A percentile compares a stretch with the other conserved stretches of the same genome.
Evolutionary conservation across 495 filamentous ascomycete species (phyloP).

Genomic region (Collariella sp.): DNA sequence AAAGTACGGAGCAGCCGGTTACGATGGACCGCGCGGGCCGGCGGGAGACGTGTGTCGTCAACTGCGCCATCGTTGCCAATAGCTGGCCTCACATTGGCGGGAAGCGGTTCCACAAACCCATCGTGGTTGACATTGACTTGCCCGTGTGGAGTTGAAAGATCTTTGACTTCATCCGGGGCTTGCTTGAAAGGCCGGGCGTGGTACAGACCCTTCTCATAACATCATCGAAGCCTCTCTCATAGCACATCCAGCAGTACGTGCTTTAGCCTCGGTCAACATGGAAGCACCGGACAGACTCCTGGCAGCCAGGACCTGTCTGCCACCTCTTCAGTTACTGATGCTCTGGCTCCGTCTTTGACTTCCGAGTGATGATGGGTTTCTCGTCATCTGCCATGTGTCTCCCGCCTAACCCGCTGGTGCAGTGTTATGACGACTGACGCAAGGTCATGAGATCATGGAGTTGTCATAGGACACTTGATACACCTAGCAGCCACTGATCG

Average conservation of each 20-base stretch:
- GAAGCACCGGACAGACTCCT: no score
- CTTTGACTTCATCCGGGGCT: not conserved
- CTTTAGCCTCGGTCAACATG: no score
- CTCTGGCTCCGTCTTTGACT: no score
- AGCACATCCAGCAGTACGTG: no score
- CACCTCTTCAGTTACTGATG: no score
- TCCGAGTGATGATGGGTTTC: no score
- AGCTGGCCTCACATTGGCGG: slow-evolving; percentile 53
- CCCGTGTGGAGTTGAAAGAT: slow-evolving; percentile 37
- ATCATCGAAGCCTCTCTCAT: not conserved
- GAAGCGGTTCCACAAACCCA: slow-evolving; percentile 61
- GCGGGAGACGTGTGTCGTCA: slow-evolving; percentile 68
- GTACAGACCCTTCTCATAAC: not conserved
- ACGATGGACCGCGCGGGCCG: slow-evolving; percentile 36
- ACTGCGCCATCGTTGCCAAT: slow-evolving; percentile 61
- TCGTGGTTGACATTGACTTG: slow-evolving; percentile 70
- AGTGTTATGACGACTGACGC: no score
- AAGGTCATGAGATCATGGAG: not conserved
- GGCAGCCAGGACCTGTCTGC: no score
- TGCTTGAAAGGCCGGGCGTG: not conserved
- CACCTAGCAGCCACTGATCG: no score
- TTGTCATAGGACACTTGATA: not conserved
- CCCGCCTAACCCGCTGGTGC: no score
- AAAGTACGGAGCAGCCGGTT: slow-evolving; percentile 26
- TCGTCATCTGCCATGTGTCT: no score